Evolutionary conservation across 768 basidiomycete species (phyloP), one percentile per base, ranked within the genome.

Genomic region (Pulveroboletus sp.): DNA sequence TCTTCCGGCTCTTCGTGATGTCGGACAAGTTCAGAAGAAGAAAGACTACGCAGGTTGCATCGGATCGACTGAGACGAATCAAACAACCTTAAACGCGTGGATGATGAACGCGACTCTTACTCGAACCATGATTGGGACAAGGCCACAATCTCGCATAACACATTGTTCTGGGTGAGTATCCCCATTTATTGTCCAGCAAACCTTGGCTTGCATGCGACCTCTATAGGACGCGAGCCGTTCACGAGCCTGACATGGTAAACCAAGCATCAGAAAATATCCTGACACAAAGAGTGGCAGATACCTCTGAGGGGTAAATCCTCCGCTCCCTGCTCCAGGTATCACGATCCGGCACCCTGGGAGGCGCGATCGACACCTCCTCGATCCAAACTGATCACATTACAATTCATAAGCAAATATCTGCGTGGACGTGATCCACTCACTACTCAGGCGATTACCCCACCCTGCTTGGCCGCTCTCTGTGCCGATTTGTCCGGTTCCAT

Each of bases 1-100:
- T 98, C 96, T 71, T 96, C 93, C 1, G 96, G 85, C 62, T 99
- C 96, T 76, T 99, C 96, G 65, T 95, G 88, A 54, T 86, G 85
- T 49, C 75, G 73, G 49, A 98, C 92, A 39, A 99, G 83, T 40
- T 92, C 86, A 8, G 86, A 79, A 8, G 95, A 89, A 2, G 92
- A 81, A 69, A 96, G 77, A 31, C 78, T 78, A 39, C 84, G 84
- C n/a, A 98, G 70, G 68, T 97, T 96, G 65, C 96, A 99, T 51
- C 95, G 77, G 18, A 82, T 84, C 8, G 95, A 97, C 90, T 96
- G 56, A 43, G 18, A 17, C 0, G 2, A 18, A 28, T 63, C 39
- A 55, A 28, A 44, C 37, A 17, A 31, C 30, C 21, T 14, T 5
- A 42, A 17, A 21, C 5, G 4, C 14, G 47, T 26, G 24, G 31